Conservation (phyloP, 495 filamentous ascomycete species). For the Penicillium canariense region DNA sequence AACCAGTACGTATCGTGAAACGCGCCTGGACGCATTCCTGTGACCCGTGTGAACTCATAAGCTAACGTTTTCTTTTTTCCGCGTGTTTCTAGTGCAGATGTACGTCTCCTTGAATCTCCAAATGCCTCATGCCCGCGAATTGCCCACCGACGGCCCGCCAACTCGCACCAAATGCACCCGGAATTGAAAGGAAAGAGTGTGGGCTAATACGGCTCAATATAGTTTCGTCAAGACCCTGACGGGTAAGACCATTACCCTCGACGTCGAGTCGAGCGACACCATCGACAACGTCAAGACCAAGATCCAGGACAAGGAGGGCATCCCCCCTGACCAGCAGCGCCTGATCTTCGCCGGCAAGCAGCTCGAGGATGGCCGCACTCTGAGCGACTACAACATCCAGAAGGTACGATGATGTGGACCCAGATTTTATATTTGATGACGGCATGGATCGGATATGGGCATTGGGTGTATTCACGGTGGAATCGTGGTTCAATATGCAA, state of each 20-base stretch:
- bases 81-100: constrained; percentile 70
- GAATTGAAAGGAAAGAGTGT: constrained; percentile 10
- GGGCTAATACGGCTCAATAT: constrained; percentile 40
- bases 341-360: constrained; percentile 99
- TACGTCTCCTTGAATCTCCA: constrained; percentile 46
- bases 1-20: constrained; percentile 54
- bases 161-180: constrained; percentile 9
- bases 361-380: constrained; percentile 97
- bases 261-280: constrained; percentile 97
- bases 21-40: constrained; percentile 12
- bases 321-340: constrained; percentile 98
- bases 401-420: constrained; percentile 62
- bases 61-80: constrained; percentile 43
- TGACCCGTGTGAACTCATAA: constrained; percentile 17
- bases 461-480: constrained; percentile 4
- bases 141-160: constrained; percentile 10
- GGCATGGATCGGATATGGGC: constrained; percentile 4
- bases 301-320: constrained; percentile 99
- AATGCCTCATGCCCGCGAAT: constrained; percentile 17
- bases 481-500: background rate
- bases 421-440: constrained; percentile 5
- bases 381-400: constrained; percentile 99
- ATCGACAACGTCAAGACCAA: constrained; percentile 98
- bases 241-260: constrained; percentile 99
- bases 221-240: constrained; percentile 98